Base-by-base conservation (phyloP, 495 filamentous ascomycete genomes). In the Amorphotheca resinae region DNA sequence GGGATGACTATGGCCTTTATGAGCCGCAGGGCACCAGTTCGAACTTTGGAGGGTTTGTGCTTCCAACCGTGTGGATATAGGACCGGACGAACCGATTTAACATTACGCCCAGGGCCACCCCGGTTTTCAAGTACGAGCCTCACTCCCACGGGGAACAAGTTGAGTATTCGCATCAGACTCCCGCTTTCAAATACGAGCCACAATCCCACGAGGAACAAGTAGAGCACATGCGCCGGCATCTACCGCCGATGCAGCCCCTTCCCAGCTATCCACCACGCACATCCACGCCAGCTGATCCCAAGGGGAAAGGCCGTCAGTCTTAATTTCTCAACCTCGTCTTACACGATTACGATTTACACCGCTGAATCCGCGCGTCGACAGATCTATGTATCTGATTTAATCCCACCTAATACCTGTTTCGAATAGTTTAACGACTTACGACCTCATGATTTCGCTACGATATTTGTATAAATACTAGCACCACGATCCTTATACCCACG, bases 1-100 rank as follows among this genome's bases (percentile, higher is more conserved):
- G 74, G 22, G 71, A 73, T 37, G 54, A 55, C 53, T 46, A 50
- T 50, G 43, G 55, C 58, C 38, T 57, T 16, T 57, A 57, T 50
- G 51, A 57, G 16, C 22, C 33, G 36, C 54, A 57, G 42, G 44
- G 50, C 22, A 38, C 44, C 5, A 48, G 51, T 28, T 49, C 48
- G 9, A 46, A 52, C 40, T 54, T 57, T 46, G 51, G 54, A 41
- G 54, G 54, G 54, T 57, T 54, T 46, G 51, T 54, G 45, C 46
- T 41, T 44, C 51, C 42, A 42, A 49, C 54, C 39, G 44, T 57
- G 35, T 57, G 54, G 54, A 54, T 54, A 38, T 57, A 51, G 11
- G 31, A 15, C 41, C 44, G 53, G 45, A 50, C 46, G 44, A 47
- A 51, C 44, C 31, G 38, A 51, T 54, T 54, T 54, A 56, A 56